Conservation (phyloP, 2,329 filamentous ascomycete genomes). For the Dactylellina parvicollis region DNA sequence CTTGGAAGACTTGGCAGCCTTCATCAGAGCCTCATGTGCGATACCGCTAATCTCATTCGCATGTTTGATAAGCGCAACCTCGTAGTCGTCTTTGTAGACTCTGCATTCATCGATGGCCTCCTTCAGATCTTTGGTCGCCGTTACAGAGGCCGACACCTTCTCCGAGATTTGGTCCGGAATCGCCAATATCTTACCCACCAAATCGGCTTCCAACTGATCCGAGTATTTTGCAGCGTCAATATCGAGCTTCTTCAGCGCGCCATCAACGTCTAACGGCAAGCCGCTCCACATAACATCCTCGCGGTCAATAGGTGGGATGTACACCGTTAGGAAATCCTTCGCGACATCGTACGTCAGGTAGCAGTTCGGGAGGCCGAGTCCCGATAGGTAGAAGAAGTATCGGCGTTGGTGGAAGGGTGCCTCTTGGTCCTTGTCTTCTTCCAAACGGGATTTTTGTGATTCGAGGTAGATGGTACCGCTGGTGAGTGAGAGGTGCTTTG, state of each 20-base stretch:
- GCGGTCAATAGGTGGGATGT: slow-evolving; percentile 88
- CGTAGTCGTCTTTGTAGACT: slow-evolving; percentile 78
- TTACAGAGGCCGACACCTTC: slow-evolving; percentile 65
- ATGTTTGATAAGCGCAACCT: slow-evolving; percentile 76
- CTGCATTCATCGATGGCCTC: slow-evolving; percentile 74
- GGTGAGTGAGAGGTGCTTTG: slow-evolving; percentile 70
- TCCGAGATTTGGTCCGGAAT: slow-evolving; percentile 82
- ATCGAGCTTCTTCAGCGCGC: slow-evolving; percentile 81
- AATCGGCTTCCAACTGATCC: slow-evolving; percentile 75
- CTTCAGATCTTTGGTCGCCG: slow-evolving; percentile 62
- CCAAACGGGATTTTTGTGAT: slow-evolving; percentile 79
- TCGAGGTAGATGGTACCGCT: slow-evolving; percentile 87
- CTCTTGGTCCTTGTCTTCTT: slow-evolving; percentile 81
- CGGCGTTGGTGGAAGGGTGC: slow-evolving; percentile 75
- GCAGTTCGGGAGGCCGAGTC: slow-evolving; percentile 82
- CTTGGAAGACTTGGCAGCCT: slow-evolving; percentile 41
- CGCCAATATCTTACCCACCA: slow-evolving; percentile 69
- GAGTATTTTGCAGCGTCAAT: slow-evolving; percentile 80
- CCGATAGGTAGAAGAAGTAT: slow-evolving; percentile 93
- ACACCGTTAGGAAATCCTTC: slow-evolving; percentile 79
- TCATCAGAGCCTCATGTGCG: slow-evolving; percentile 63
- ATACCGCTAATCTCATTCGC: slow-evolving; percentile 76
- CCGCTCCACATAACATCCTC: slow-evolving; percentile 94
- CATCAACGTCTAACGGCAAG: slow-evolving; percentile 77
- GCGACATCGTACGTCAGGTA: slow-evolving; percentile 82